phyloP scores from a whole-genome alignment of 1,284 basidiomycete genomes.

The Ganoderma lingzhi region DNA sequence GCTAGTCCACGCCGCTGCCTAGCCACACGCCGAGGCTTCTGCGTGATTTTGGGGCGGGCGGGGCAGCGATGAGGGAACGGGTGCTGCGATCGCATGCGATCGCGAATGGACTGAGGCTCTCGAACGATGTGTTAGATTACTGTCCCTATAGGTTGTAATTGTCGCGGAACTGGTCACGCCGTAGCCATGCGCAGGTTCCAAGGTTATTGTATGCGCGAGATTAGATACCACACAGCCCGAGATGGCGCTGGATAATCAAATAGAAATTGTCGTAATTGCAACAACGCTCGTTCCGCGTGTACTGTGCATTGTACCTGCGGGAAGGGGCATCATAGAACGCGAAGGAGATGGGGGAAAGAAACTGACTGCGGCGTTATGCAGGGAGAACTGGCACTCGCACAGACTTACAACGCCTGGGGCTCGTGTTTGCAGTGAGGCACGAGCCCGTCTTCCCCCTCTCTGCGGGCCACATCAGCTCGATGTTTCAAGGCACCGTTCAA shows the following conservation, averaged over 20 bases:
- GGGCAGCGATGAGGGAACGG: slow-evolving; percentile 1
- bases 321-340: background rate
- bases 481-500: slow-evolving; percentile 17
- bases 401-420: slow-evolving; percentile 30
- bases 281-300: slow-evolving; percentile 33
- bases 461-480: slow-evolving; percentile 14
- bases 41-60: background rate
- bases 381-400: slow-evolving; percentile 22
- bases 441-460: slow-evolving; percentile 16
- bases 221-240: slow-evolving; percentile 22
- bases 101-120: slow-evolving; percentile 10
- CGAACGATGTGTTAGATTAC: slow-evolving; percentile 33
- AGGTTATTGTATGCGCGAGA: slow-evolving; percentile 32
- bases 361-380: slow-evolving; percentile 27
- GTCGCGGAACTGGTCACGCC: slow-evolving; percentile 20
- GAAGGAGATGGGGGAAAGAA: background rate
- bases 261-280: slow-evolving; percentile 14
- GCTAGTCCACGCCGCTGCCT: slow-evolving; percentile 8
- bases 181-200: slow-evolving; percentile 24
- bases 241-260: slow-evolving; percentile 11
- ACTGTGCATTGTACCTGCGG: slow-evolving; percentile 21
- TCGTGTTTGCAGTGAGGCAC: slow-evolving; percentile 38
- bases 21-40: slow-evolving; percentile 9
- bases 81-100: slow-evolving; percentile 25
- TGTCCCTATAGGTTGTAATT: slow-evolving; percentile 34